Percentiles rank a stretch among this genome's conserved stretches.
These are phyloP conservation scores for Solidago caesia DNA, from an alignment of 129 eudicot species.

Conservation along the genomic window DNA sequence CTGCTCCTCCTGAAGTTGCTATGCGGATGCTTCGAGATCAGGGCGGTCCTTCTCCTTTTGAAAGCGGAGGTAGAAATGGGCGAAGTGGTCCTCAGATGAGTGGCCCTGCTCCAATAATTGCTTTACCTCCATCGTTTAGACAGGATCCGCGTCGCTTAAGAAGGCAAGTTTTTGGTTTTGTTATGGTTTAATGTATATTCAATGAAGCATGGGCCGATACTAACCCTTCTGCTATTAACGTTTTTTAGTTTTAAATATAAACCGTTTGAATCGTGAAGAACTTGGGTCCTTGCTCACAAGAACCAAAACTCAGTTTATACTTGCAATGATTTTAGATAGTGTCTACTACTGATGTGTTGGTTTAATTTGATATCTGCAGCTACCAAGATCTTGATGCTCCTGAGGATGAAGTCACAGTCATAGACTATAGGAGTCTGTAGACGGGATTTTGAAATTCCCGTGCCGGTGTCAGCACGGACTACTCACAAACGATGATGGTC, in stretches of 20 bases:
- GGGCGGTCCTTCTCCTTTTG: constrained; percentile 85
- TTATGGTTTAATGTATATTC: neutral
- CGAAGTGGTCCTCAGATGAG: constrained; percentile 50
- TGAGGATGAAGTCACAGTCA: constrained; percentile 96
- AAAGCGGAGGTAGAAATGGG: constrained; percentile 81
- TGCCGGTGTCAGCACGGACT: neutral
- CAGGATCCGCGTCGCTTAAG: constrained; percentile 92
- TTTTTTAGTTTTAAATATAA: neutral
- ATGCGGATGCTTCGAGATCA: constrained; percentile 96
- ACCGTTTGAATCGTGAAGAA: neutral
- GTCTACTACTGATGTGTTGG: neutral
- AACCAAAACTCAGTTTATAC: neutral
- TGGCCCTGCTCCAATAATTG: constrained; percentile 72
- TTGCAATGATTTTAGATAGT: neutral
- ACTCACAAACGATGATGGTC: constrained; percentile 1
- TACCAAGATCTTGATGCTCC: constrained; percentile 98
- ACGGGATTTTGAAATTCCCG: neutral
- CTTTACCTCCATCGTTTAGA: constrained; percentile 75
- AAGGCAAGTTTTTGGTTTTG: constrained; percentile 46
- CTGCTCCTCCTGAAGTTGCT: constrained; percentile 99
- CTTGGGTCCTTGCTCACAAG: no score
- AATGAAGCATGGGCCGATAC: neutral
- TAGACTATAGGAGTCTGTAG: constrained; percentile 90
- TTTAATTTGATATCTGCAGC: constrained; percentile 45
- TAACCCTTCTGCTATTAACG: neutral